Percentiles rank a stretch among this genome's conserved stretches.
Conservation (phyloP, 2,329 filamentous ascomycete species). For the Sordariomycetes sp. region DNA sequence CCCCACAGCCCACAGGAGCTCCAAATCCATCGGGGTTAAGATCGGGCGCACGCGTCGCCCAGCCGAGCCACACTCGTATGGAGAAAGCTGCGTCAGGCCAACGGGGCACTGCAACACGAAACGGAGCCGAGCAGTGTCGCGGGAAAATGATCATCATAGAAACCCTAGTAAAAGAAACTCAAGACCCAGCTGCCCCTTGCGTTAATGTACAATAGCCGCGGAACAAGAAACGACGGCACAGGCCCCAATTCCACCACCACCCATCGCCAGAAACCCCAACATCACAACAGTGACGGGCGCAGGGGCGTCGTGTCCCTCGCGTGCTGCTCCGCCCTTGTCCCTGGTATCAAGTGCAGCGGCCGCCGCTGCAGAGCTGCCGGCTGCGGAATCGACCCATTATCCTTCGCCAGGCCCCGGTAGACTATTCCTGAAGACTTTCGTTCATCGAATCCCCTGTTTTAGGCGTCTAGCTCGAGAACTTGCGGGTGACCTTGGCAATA, state of each 20-base stretch:
- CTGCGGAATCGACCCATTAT: not conserved
- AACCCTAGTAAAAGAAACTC: not conserved
- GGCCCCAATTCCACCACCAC: not conserved
- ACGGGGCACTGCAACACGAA: not conserved
- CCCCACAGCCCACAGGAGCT: not conserved
- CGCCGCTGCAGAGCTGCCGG: not conserved
- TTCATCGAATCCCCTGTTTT: not conserved
- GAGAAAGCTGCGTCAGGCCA: no score
- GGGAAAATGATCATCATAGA: not conserved
- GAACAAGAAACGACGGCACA: not conserved
- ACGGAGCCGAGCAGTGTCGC: not conserved
- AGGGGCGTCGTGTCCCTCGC: not conserved
- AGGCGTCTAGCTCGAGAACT: constrained; percentile 52
- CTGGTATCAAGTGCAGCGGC: not conserved
- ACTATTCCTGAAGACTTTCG: not conserved
- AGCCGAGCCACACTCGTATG: not conserved
- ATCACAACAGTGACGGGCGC: not conserved
- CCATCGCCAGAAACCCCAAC: not conserved
- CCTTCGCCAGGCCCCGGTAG: not conserved
- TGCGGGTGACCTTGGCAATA: constrained; percentile 88
- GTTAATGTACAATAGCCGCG: not conserved
- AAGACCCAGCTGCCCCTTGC: not conserved
- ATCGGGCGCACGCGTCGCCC: not conserved
- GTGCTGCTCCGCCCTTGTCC: not conserved
- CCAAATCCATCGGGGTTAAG: not conserved